Evolutionary conservation across 176 grass and related monocot species (phyloP).

Genomic region (Oryza glumipatula): DNA sequence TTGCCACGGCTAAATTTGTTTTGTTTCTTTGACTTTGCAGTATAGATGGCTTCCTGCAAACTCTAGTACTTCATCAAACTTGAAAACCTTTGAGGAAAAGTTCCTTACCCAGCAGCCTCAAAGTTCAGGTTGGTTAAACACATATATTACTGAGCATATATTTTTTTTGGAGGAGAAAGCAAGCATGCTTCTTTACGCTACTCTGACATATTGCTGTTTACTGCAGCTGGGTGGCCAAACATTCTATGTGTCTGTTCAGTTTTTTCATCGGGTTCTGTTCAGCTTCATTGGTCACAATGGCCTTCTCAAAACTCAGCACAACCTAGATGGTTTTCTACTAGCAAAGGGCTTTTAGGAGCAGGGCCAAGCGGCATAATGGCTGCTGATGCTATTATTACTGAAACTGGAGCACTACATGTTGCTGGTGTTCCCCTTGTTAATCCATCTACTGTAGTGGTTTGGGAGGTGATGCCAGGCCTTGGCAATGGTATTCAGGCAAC

Average conservation of each 20-base stretch:
- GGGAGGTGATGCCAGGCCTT: slow-evolving; percentile 99
- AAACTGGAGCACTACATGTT: slow-evolving; percentile 89
- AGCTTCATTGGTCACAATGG: slow-evolving; percentile 96
- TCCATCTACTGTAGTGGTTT: slow-evolving; percentile 98
- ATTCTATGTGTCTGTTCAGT: slow-evolving; percentile 94
- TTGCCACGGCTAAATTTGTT: slow-evolving; percentile 46
- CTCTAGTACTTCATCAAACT: slow-evolving; percentile 55
- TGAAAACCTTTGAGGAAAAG: slow-evolving; percentile 85
- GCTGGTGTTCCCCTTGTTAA: slow-evolving; percentile 99
- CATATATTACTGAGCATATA: slow-evolving; percentile 11
- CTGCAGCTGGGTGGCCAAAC: slow-evolving; percentile 89
- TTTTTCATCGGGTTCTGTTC: slow-evolving; percentile 98
- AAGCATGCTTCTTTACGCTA: slow-evolving; percentile 35
- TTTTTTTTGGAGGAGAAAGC: not conserved
- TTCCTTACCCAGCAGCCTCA: slow-evolving; percentile 85
- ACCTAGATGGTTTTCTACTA: slow-evolving; percentile 94
- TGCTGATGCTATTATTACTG: slow-evolving; percentile 97
- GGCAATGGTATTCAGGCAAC: slow-evolving; percentile 88
- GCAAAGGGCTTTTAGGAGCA: slow-evolving; percentile 94
- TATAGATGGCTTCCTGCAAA: slow-evolving; percentile 95
- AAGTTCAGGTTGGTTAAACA: slow-evolving; percentile 68
- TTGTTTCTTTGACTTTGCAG: slow-evolving; percentile 56
- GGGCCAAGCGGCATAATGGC: slow-evolving; percentile 98
- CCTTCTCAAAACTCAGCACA: slow-evolving; percentile 72
- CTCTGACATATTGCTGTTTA: slow-evolving; percentile 43